Conservation (phyloP, 257 asterid species). For the Fraxinus excelsior region DNA sequence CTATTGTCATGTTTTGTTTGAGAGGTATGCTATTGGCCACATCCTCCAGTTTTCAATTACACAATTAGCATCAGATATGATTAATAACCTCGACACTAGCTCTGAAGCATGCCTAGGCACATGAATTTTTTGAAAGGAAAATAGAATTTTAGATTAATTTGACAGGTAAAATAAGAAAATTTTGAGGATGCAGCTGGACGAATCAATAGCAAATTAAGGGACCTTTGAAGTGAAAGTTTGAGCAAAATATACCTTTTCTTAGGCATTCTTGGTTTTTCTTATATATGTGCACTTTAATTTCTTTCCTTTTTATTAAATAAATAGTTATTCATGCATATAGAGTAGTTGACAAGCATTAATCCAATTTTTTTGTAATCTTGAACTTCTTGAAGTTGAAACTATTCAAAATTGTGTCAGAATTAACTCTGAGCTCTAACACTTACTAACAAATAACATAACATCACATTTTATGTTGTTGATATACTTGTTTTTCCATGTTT, state of each 20-base stretch:
- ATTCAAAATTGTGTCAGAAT: constrained; percentile 5
- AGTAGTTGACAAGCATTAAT: neutral
- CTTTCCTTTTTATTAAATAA: neutral
- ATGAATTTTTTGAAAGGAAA: neutral
- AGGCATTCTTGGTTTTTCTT: neutral
- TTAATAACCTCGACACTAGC: neutral
- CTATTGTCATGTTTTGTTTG: neutral
- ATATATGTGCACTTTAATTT: neutral
- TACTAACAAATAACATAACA: neutral
- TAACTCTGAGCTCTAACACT: neutral
- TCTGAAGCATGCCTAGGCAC: neutral
- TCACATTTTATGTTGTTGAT: neutral
- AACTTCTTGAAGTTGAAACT: neutral
- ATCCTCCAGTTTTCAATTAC: neutral
- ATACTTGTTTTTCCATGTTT: neutral
- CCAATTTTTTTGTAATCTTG: neutral
- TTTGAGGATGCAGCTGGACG: neutral
- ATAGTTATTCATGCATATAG: neutral
- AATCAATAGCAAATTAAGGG: neutral
- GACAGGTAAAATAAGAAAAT: neutral
- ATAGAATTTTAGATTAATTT: neutral
- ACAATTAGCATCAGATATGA: neutral
- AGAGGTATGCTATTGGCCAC: neutral
- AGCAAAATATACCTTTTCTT: neutral
- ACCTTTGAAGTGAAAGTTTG: neutral